Evolutionary conservation across 257 asterid genomes (phyloP).

Genomic region (Nicotiana otophora): DNA sequence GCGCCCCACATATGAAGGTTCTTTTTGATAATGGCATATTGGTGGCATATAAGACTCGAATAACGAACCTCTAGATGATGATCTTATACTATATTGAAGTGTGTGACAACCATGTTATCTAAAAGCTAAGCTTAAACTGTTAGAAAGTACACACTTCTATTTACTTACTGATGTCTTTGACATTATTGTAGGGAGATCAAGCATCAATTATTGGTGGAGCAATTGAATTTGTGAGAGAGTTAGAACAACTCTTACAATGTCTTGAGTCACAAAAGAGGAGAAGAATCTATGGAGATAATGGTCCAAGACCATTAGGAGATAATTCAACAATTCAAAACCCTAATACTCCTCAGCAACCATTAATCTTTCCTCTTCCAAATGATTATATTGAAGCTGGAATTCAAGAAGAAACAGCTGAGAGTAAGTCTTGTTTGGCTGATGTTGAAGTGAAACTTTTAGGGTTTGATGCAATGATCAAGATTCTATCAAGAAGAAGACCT

Average conservation of each 20-base stretch:
- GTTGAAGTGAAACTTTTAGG: conserved; percentile 86
- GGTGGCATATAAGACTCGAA: background rate
- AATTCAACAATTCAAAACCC: conserved; percentile 24
- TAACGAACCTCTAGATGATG: background rate
- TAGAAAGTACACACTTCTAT: background rate
- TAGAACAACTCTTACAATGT: conserved; percentile 92
- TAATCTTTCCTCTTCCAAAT: conserved; percentile 33
- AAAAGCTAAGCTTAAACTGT: background rate
- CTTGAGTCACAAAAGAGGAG: conserved; percentile 92
- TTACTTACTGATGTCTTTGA: background rate
- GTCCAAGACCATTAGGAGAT: conserved; percentile 27
- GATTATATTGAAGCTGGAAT: conserved; percentile 41
- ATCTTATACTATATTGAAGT: background rate
- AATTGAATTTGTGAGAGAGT: conserved; percentile 83
- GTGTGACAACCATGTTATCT: background rate
- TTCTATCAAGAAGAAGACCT: conserved; percentile 66
- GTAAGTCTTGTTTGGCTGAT: conserved; percentile 82
- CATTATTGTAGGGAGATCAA: conserved; percentile 73
- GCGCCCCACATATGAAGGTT: background rate
- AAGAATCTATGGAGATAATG: conserved; percentile 60
- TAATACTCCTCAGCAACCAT: conserved; percentile 27
- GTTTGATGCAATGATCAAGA: conserved; percentile 77
- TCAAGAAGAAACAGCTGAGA: conserved; percentile 68
- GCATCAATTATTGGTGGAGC: conserved; percentile 98
- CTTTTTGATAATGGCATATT: background rate